Conservation (phyloP, 306 rosid species). For the Prinsepia uniflora region DNA sequence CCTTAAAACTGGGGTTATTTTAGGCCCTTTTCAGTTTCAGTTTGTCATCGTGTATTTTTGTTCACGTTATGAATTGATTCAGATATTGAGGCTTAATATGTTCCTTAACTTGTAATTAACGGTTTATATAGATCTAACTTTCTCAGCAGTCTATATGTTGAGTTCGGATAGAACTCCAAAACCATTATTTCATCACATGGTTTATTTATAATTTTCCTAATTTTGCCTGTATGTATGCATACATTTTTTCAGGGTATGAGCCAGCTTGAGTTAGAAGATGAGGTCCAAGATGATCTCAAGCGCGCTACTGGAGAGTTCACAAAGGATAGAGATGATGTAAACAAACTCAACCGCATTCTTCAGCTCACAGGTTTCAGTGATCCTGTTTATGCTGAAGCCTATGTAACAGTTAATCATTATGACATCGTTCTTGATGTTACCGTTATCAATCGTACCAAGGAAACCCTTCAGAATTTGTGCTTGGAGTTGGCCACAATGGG, state of each 20-base stretch:
- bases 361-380: constrained; percentile 99
- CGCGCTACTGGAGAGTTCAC: constrained; percentile 99
- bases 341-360: constrained; percentile 93
- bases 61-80: background rate
- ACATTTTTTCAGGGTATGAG: constrained; percentile 80
- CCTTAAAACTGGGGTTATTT: no score
- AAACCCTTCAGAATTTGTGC: constrained; percentile 95
- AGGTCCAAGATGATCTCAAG: constrained; percentile 95
- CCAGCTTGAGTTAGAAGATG: constrained; percentile 98
- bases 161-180: background rate
- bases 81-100: background rate
- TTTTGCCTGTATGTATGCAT: background rate
- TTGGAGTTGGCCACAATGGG: constrained; percentile 99
- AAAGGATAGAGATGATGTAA: constrained; percentile 83
- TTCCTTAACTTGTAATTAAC: background rate
- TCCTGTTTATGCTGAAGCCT: constrained; percentile 99
- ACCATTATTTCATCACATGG: background rate
- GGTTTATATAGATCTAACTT: background rate
- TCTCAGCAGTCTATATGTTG: background rate
- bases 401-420: constrained; percentile 93
- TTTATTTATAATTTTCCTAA: background rate
- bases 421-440: constrained; percentile 98
- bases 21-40: background rate
- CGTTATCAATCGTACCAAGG: constrained; percentile 92
- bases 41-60: background rate